Evolutionary conservation across 306 rosid genomes (phyloP).

Genomic region (Medicago arabica): DNA sequence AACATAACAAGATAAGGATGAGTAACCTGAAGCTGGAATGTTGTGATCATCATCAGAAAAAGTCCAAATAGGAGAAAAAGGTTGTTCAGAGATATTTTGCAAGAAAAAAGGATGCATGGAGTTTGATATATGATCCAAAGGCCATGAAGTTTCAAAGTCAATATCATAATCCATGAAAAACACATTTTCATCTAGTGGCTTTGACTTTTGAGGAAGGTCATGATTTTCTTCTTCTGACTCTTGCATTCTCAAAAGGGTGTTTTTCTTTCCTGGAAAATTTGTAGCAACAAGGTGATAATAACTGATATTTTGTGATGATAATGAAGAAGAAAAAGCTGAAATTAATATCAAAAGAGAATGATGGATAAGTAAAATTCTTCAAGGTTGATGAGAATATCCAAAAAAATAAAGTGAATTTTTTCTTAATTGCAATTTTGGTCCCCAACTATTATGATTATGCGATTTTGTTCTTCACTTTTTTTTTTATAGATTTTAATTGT

Average conservation of each 20-base stretch:
- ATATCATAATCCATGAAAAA: slow-evolving; percentile 74
- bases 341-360: not conserved
- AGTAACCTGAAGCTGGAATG: slow-evolving; percentile 43
- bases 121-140: slow-evolving; percentile 61
- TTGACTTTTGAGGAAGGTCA: slow-evolving; percentile 53
- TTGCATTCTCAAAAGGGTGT: slow-evolving; percentile 48
- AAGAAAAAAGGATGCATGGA: slow-evolving; percentile 36
- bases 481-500: too few species aligned
- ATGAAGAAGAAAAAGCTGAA: slow-evolving; percentile 6
- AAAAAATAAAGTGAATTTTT: not conserved
- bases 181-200: slow-evolving; percentile 36
- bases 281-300: not conserved
- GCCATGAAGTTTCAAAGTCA: slow-evolving; percentile 65
- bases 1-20: slow-evolving; percentile 30
- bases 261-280: not conserved
- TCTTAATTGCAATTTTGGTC: too few species aligned
- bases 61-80: slow-evolving; percentile 66
- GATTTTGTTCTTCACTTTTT: too few species aligned
- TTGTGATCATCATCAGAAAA: slow-evolving; percentile 61
- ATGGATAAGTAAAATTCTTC: slow-evolving; percentile 24
- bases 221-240: slow-evolving; percentile 57
- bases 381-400: slow-evolving; percentile 27
- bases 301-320: slow-evolving; percentile 1
- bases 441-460: too few species aligned
- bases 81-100: too few species aligned